Base-by-base conservation (phyloP, 371 early-diverging fungal genomes). In the Mucor plumbeus region DNA sequence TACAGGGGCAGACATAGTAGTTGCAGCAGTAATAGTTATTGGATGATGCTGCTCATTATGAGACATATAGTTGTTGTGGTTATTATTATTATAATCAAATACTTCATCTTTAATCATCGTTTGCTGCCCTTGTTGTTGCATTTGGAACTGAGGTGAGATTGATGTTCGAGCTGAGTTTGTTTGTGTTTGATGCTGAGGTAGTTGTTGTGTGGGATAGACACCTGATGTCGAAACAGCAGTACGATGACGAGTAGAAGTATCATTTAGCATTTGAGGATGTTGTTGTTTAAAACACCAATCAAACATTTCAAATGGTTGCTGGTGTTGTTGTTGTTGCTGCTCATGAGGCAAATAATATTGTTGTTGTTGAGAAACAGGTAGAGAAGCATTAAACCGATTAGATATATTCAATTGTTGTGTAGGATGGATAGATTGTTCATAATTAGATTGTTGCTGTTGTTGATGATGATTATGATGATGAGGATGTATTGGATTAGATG, bases 211-310 rank as follows among this genome's bases (percentile, higher is more conserved):
- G 14, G 62, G 21, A 35, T 47, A 50, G n/a, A 39, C 15, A n/a
- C 40, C 39, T 63, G 38, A 5, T 38, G 55, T 41, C n/a, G 53
- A 15, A 54, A 54, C 41, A 33, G 31, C 31, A 19, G 44, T 26
- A 47, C 10, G 14, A 17, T 17, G 35, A 17, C 5, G 47, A 26
- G 26, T 3, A 26, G 26, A 26, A 26, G 26, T 34, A 38, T 17
- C 35, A 43, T 61, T 47, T 31, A 35, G 1, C 31, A 62, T 54
- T 63, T 21, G 55, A 26, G 26, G 55, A 7, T 48, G 63, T 9
- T 53, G 64, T 33, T 63, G 41, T 19, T 61, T 61, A 9, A 61
- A 44, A 14, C 61, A 61, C 61, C 61, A 61, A n/a, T 61, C 47
- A n/a, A 61, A 34, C 34, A 47, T 47, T 33, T 61, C 48, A 47